These are phyloP conservation scores for Phytophthora litchii DNA, from an alignment of 352 stramenopile species.

Conservation along the genomic window DNA sequence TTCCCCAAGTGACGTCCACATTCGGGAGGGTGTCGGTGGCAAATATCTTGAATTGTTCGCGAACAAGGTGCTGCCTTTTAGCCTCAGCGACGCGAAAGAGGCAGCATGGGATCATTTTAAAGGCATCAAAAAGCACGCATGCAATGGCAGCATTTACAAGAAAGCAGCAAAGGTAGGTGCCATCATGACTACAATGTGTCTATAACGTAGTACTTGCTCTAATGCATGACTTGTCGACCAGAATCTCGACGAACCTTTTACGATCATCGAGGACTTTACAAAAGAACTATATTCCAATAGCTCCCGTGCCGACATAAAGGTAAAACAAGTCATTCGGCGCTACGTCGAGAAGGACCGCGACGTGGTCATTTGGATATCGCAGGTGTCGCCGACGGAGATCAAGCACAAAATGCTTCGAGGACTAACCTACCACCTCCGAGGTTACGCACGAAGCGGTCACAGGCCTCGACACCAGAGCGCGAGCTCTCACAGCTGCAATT, in stretches of 20 bases:
- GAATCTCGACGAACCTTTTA: slow-evolving; percentile 48
- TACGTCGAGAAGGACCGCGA: slow-evolving; percentile 61
- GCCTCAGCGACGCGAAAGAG: slow-evolving; percentile 16
- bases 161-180: slow-evolving; percentile 29
- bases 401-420: slow-evolving; percentile 41
- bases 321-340: slow-evolving; percentile 61
- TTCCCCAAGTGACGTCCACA: slow-evolving; percentile 26
- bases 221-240: slow-evolving; percentile 6
- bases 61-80: slow-evolving; percentile 34
- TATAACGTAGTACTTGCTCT: not conserved
- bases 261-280: slow-evolving; percentile 60
- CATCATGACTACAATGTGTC: not conserved
- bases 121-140: slow-evolving; percentile 32
- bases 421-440: slow-evolving; percentile 48
- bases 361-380: slow-evolving; percentile 62
- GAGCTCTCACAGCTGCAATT: slow-evolving; percentile 57
- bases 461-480: slow-evolving; percentile 23
- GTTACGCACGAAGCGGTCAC: slow-evolving; percentile 61
- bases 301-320: slow-evolving; percentile 49
- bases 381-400: slow-evolving; percentile 62
- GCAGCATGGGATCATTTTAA: slow-evolving; percentile 38
- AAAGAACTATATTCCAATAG: slow-evolving; percentile 59
- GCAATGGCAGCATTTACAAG: slow-evolving; percentile 36
- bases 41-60: slow-evolving; percentile 35
- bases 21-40: slow-evolving; percentile 23